Base-by-base conservation (phyloP, 495 filamentous ascomycete species). In the Cetradonia linearis region DNA sequence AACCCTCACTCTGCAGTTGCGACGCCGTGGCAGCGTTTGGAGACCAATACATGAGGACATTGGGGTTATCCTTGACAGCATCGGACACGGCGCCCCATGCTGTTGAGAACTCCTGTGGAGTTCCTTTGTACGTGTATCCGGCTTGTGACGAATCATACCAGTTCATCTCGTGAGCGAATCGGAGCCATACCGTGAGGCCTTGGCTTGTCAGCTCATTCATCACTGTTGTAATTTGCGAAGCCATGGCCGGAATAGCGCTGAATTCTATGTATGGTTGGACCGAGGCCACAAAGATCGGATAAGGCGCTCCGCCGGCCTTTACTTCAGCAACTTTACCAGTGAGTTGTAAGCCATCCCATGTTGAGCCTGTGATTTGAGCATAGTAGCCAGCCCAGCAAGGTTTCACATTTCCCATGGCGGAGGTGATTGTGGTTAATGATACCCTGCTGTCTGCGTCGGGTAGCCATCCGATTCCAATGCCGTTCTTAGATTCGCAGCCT, bases 151-250 rank as follows among this genome's bases (percentile, higher is more conserved):
- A 54, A 36, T 60, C 57, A 36, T 66, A 66, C 18, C 31, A 66
- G 30, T 66, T 64, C 64, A 66, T 64, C 56, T 66, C 64, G 36
- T 66, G 64, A n/a, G 62, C 63, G 56, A 64, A 63, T 20, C 63
- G 63, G 14, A 63, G 52, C 50, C 62, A 66, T 50, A 66, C 61
- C 23, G 63, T 56, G 36, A 57, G 14, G 63, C 60, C 55, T 50
- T 57, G 56, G 44, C 47, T 34, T 30, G 56, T 50, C 23, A 62
- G 46, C 31, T 66, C 40, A 6, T 40, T 58, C 49, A 66, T 65
- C 14, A 59, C 59, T 5, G 33, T 53, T 25, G 62, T 58, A n/a
- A 66, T 44, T 31, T 48, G 23, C 20, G 36, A 30, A 28, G 55
- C 62, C 10, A 62, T 58, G n/a, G 31, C 38, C 3, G 56, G 47